Conservation (phyloP, 805 yeast genomes). For the Ogataea saltuana region DNA sequence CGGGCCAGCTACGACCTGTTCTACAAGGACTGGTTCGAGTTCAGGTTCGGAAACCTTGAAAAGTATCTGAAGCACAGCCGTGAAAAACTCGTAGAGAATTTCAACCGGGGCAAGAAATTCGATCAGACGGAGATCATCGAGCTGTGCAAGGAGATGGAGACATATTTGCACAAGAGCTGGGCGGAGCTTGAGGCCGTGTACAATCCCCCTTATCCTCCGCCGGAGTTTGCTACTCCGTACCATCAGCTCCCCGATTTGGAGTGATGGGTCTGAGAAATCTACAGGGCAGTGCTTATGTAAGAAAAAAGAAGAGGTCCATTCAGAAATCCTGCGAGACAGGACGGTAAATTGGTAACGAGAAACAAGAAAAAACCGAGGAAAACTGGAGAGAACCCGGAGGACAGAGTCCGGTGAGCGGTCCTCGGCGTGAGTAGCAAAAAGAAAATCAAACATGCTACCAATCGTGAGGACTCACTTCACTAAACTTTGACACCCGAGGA, state of each 20-base stretch:
- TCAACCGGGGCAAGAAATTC: slow-evolving; percentile 26
- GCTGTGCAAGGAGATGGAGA: slow-evolving; percentile 32
- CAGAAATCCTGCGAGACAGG: no score
- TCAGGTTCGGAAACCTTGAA: slow-evolving; percentile 33
- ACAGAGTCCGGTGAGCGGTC: no score
- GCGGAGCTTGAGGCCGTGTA: slow-evolving; percentile 35
- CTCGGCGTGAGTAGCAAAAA: no score
- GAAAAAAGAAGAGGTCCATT: background rate
- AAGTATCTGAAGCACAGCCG: slow-evolving; percentile 25
- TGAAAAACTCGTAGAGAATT: slow-evolving; percentile 22
- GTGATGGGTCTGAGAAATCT: no score
- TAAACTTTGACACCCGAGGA: slow-evolving; percentile 59
- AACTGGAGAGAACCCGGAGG: no score
- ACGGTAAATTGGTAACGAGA: no score
- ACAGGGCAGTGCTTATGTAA: background rate
- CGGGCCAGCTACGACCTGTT: slow-evolving; percentile 35
- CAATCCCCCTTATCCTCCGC: slow-evolving; percentile 32
- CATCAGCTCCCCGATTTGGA: slow-evolving; percentile 21
- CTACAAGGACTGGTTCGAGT: slow-evolving; percentile 38
- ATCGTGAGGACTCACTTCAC: no score
- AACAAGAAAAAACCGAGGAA: no score
- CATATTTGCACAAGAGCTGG: slow-evolving; percentile 33
- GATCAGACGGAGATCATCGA: slow-evolving; percentile 32
- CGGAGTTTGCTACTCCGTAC: slow-evolving; percentile 26
- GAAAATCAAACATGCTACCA: no score